phyloP scores from a whole-genome alignment of 2,329 filamentous ascomycete species.

The Stagonosporopsis tanaceti region DNA sequence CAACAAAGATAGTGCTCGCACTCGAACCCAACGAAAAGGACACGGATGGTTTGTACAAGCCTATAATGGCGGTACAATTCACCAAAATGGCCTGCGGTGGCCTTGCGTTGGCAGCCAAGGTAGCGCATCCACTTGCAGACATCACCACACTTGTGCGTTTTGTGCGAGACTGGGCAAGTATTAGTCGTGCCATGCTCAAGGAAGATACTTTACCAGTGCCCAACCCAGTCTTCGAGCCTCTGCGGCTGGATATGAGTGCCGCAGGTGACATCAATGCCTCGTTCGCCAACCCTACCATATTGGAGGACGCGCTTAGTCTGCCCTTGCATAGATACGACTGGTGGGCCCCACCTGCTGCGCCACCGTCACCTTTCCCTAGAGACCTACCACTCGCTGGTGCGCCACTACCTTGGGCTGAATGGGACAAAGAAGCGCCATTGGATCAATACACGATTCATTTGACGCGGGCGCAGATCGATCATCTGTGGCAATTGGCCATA shows the following conservation, averaged over 20 bases:
- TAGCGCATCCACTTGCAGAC: slow-evolving; percentile 19
- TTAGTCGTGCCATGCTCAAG: slow-evolving; percentile 8
- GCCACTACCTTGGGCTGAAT: slow-evolving; percentile 17
- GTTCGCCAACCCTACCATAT: slow-evolving; percentile 1
- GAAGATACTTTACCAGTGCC: background rate
- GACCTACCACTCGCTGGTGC: slow-evolving; percentile 7
- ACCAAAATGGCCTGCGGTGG: slow-evolving; percentile 18
- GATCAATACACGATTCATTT: slow-evolving; percentile 17
- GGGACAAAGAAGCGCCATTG: slow-evolving; percentile 11
- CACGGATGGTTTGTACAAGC: slow-evolving; percentile 6
- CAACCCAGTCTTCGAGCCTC: background rate
- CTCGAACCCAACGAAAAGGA: slow-evolving; percentile 14
- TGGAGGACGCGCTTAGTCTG: background rate
- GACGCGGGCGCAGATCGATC: slow-evolving; percentile 8
- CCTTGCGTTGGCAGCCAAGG: slow-evolving; percentile 11
- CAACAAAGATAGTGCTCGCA: background rate
- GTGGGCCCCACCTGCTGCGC: slow-evolving; percentile 17
- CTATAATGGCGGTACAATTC: slow-evolving; percentile 19
- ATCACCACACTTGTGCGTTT: slow-evolving; percentile 15
- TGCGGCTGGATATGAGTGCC: background rate
- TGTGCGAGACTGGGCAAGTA: slow-evolving; percentile 16
- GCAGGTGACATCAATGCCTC: slow-evolving; percentile 5
- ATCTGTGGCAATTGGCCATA: background rate
- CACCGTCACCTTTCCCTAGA: slow-evolving; percentile 10
- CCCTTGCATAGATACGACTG: slow-evolving; percentile 23